phyloP scores from a whole-genome alignment of 2,329 filamentous ascomycete genomes.

The Aspergillus novofumigatus region DNA sequence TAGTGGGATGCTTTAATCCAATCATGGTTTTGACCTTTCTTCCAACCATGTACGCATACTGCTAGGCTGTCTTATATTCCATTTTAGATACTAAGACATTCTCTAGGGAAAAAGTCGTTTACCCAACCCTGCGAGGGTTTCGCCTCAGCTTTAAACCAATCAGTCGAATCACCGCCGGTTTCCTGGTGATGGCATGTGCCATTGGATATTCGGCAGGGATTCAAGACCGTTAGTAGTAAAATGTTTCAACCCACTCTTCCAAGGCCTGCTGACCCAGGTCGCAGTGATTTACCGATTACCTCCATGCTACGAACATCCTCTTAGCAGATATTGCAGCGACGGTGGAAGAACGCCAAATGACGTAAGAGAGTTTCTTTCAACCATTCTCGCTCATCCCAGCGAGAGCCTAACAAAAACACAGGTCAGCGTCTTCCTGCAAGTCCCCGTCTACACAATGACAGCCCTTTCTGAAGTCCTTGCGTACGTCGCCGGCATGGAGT shows the following conservation, averaged over 20 bases:
- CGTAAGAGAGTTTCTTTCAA: background rate
- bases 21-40: background rate
- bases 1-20: background rate
- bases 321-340: background rate
- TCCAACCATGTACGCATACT: background rate
- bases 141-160: background rate
- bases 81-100: background rate
- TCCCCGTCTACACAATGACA: background rate
- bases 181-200: background rate
- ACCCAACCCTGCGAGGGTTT: background rate
- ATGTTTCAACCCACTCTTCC: background rate
- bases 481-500: background rate
- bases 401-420: background rate
- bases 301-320: background rate
- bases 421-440: background rate
- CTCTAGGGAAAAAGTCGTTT: background rate
- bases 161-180: background rate
- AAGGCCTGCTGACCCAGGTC: background rate
- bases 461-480: background rate
- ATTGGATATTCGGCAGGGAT: background rate
- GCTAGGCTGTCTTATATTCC: background rate
- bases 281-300: background rate
- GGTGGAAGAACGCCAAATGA: background rate
- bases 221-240: background rate
- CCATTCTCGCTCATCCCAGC: background rate